Evolutionary conservation across 352 stramenopile species (phyloP), one percentile per base, ranked within the genome.

Genomic region (Stramenopiles sp.): DNA sequence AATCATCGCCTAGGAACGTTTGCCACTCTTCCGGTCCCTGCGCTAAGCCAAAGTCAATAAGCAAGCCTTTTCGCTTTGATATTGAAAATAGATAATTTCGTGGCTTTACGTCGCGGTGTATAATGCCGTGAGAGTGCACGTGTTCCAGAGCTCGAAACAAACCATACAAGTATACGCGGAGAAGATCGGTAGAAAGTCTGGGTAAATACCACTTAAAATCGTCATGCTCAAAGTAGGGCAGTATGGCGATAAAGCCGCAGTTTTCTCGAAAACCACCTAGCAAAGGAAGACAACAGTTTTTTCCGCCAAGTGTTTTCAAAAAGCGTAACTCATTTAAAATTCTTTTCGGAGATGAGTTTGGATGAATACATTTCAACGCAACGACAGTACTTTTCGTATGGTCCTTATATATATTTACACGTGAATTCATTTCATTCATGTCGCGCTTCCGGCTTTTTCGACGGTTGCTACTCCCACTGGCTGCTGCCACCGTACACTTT

Each of bases 71-170:
- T 27, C 55, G 55, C 55, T 71, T 71, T 27, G 22, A 22, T 27
- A 71, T 71, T 27, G 55, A 71, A 71, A 71, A 71, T 25, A 71
- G 55, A 27, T 71, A 71, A 71, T 71, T 71, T 71, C 55, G 22
- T 22, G 55, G 55, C 55, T 71, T 71, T 22, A 71, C 27, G 55
- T 71, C 55, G 22, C 55, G 22, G 55, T 71, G 55, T 25, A 71
- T 71, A 25, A 71, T 71, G 22, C 55, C 55, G 27, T 71, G 55
- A 27, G 22, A 25, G 22, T 22, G 22, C 22, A 71, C 55, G 55
- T 71, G 55, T 22, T 22, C 55, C 55, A 71, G 55, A 27, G 55
- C 55, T 71, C 22, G 27, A 27, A 71, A 71, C 55, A 71, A 71
- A 71, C 55, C 55, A 25, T 71, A 25, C 55, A 71, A 27, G 55